These are phyloP conservation scores for Gentiana straminea DNA, from an alignment of 257 asterid genomes.

Conservation along the genomic window DNA sequence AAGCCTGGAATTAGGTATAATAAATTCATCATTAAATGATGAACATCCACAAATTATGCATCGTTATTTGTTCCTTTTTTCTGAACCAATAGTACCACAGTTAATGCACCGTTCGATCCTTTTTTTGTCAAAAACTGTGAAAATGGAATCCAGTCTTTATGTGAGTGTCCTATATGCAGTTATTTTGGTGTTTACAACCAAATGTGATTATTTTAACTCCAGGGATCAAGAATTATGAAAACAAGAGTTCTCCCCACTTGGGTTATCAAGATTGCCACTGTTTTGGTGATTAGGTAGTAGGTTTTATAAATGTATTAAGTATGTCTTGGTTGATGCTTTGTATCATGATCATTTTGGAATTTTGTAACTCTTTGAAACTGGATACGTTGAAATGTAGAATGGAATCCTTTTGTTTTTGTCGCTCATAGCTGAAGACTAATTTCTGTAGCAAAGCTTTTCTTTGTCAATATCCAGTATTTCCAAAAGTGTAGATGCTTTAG, in stretches of 20 bases:
- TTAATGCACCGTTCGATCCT: constrained; percentile 6
- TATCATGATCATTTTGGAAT: neutral
- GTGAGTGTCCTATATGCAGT: constrained; percentile 21
- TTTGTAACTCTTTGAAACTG: neutral
- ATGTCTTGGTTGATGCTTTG: neutral
- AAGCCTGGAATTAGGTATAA: too few species aligned
- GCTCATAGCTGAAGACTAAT: constrained; percentile 13
- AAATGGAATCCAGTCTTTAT: constrained; percentile 68
- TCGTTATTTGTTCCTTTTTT: too few species aligned
- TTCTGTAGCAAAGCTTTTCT: constrained; percentile 26
- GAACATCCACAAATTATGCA: too few species aligned
- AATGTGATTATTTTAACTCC: neutral
- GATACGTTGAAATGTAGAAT: neutral
- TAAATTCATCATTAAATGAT: too few species aligned
- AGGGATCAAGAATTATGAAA: too few species aligned
- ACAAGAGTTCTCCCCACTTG: too few species aligned
- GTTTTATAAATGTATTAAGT: neutral
- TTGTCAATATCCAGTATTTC: too few species aligned
- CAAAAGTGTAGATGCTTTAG: too few species aligned
- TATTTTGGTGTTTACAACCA: constrained; percentile 1
- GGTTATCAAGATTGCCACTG: too few species aligned
- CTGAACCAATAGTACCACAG: too few species aligned
- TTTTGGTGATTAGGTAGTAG: too few species aligned
- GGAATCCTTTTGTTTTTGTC: neutral
- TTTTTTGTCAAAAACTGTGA: constrained; percentile 61